Conservation (phyloP, 2,329 filamentous ascomycete species). For the Lithohypha guttulata region DNA sequence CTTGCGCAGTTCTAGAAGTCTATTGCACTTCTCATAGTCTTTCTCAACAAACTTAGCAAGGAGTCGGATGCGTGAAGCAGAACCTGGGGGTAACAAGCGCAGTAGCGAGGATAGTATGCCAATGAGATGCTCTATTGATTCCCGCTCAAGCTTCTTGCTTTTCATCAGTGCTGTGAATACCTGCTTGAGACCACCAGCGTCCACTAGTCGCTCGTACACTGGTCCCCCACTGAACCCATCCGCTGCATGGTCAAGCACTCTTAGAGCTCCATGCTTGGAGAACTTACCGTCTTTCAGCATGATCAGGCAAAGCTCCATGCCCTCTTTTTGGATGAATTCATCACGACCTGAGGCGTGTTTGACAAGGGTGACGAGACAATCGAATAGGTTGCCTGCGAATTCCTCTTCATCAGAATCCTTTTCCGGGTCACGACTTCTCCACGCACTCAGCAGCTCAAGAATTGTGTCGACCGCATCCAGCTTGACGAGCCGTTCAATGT, state of each 20-base stretch:
- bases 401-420: slow-evolving; percentile 86
- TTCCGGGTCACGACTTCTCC: slow-evolving; percentile 69
- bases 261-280: slow-evolving; percentile 65
- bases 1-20: slow-evolving; percentile 58
- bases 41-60: slow-evolving; percentile 95
- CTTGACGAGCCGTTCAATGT: slow-evolving; percentile 43
- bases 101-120: slow-evolving; percentile 77
- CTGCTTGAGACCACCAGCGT: slow-evolving; percentile 73
- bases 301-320: slow-evolving; percentile 79
- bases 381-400: slow-evolving; percentile 89
- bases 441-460: slow-evolving; percentile 72
- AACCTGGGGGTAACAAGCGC: slow-evolving; percentile 65
- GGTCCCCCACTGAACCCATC: slow-evolving; percentile 46
- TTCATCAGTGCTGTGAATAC: slow-evolving; percentile 56
- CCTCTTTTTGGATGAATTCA: slow-evolving; percentile 81
- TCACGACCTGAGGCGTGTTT: slow-evolving; percentile 65
- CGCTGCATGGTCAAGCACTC: slow-evolving; percentile 73
- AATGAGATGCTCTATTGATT: slow-evolving; percentile 66
- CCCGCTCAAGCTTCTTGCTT: slow-evolving; percentile 42
- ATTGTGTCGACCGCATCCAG: slow-evolving; percentile 67
- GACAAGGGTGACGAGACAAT: slow-evolving; percentile 68
- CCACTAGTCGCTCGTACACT: slow-evolving; percentile 67
- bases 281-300: slow-evolving; percentile 85
- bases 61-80: slow-evolving; percentile 65
- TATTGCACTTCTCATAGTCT: slow-evolving; percentile 72